These are phyloP conservation scores for Cryptococcus sp. DNA, from an alignment of 1,284 basidiomycete species.

Conservation along the genomic window DNA sequence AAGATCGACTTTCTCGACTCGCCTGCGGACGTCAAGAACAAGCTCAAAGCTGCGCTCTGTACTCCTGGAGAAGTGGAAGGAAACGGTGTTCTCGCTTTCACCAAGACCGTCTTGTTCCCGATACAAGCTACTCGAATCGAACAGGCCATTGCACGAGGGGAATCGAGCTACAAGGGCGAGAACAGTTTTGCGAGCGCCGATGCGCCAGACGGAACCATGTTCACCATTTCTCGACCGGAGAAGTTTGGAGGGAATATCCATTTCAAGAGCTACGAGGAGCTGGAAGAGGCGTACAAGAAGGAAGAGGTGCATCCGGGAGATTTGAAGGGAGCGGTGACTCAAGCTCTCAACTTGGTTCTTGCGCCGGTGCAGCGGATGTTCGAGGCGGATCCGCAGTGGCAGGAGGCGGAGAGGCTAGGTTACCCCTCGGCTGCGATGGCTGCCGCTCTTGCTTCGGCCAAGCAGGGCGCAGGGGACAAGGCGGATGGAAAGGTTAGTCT, in stretches of 20 bases:
- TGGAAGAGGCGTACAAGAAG: constrained; percentile 71
- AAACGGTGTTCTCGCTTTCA: constrained; percentile 89
- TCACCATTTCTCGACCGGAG: constrained; percentile 68
- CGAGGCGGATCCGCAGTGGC: constrained; percentile 72
- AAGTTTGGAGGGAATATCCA: constrained; percentile 82
- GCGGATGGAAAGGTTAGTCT: constrained; percentile 16
- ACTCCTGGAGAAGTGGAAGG: constrained; percentile 85
- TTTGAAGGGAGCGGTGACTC: constrained; percentile 75
- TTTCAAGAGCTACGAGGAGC: constrained; percentile 60
- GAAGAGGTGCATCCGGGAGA: constrained; percentile 85
- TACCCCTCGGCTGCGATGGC: constrained; percentile 64
- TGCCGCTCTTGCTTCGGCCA: constrained; percentile 20
- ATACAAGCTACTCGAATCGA: constrained; percentile 70
- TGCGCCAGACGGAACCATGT: constrained; percentile 76
- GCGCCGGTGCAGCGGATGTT: constrained; percentile 77
- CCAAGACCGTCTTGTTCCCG: constrained; percentile 82
- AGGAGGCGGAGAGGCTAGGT: constrained; percentile 67
- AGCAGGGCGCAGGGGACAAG: constrained; percentile 24
- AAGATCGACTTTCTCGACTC: constrained; percentile 98
- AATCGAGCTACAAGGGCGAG: constrained; percentile 27
- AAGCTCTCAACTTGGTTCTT: constrained; percentile 70
- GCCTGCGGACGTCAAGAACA: constrained; percentile 74
- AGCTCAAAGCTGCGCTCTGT: constrained; percentile 90
- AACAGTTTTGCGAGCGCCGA: constrained; percentile 59
- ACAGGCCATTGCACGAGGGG: constrained; percentile 39